Base-by-base conservation (phyloP, 257 asterid species). In the Nicotiana sylvestris region DNA sequence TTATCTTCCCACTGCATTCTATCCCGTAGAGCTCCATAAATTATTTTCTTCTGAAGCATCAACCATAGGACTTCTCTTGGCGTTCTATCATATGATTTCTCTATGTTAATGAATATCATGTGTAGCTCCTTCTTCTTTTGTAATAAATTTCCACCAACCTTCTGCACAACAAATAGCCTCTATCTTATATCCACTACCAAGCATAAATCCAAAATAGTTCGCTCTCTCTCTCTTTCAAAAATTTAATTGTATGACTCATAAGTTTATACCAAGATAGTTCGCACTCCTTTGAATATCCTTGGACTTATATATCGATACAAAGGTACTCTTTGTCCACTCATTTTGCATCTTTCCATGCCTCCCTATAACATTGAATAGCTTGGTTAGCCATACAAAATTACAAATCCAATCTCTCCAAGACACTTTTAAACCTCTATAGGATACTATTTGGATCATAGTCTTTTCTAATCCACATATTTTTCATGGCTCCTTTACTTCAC, bases 301-400 rank as follows among this genome's bases (percentile, higher is more conserved):
- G 53, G 9, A 35, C 30, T 33, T 35, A 18, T 16, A 33, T 33
- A 17, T 21, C 35, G 53, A 67, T 29, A 67, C 30, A 33, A 67
- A 67, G 53, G 76, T 17, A 67, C 76, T 66, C 76, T 16, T 66
- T 33, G 46, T 66, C 76, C 76, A 67, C 76, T 67, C 53, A 6
- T 35, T 67, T 35, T 67, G 29, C 76, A 67, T 39, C 53, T 35
- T 35, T 67, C 76, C 17, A 35, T 7, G 15, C 53, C 53, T 4
- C 12, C 9, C 53, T 35, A 27, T 9, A 17, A 17, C 53, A 67
- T 33, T 8, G 29, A 33, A 33, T 35, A 4, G 53, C 29, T 67
- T 17, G 30, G 29, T 67, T 67, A 67, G 8, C 53, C 76, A 35
- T 35, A 35, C 76, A 13, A 15, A 15, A 6, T 66, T 33, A 33